Percentiles rank a stretch among this genome's conserved stretches.
Conservation (phyloP, 139 green algal species). For the Chlorella vulgaris region DNA sequence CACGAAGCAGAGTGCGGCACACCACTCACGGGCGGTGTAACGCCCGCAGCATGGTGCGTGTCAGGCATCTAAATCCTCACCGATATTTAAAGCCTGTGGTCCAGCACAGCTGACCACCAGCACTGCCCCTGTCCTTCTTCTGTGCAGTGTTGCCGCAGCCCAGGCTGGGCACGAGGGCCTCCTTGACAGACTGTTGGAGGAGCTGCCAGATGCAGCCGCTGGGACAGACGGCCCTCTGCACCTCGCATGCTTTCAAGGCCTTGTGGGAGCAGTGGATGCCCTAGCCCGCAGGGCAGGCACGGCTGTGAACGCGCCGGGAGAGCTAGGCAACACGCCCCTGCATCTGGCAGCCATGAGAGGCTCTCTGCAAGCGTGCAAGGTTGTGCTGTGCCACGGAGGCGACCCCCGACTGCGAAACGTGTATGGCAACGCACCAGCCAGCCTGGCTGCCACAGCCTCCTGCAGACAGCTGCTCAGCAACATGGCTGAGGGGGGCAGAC, state of each 20-base stretch:
- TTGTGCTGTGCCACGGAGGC: conserved; percentile 16
- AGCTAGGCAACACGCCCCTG: background rate
- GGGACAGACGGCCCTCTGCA: background rate
- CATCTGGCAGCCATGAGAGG: background rate
- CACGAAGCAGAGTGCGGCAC: too few species aligned
- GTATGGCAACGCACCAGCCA: conserved; percentile 3
- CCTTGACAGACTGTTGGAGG: too few species aligned
- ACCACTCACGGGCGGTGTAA: too few species aligned
- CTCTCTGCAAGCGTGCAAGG: background rate
- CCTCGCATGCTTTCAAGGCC: background rate
- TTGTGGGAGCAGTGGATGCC: background rate
- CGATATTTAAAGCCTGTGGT: too few species aligned
- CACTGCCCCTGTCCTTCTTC: too few species aligned
- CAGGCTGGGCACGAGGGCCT: too few species aligned
- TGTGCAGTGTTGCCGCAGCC: too few species aligned
- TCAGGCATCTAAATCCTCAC: too few species aligned
- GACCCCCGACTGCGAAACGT: background rate
- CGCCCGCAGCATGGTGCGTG: too few species aligned
- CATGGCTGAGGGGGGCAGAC: background rate
- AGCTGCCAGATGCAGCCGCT: too few species aligned
- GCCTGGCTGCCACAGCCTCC: background rate
- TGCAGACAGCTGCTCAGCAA: conserved; percentile 1
- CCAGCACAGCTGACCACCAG: too few species aligned
- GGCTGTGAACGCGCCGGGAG: background rate
- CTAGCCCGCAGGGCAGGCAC: background rate